Evolutionary conservation across 352 stramenopile genomes (phyloP).

Genomic region (Phytophthora ohioensis): DNA sequence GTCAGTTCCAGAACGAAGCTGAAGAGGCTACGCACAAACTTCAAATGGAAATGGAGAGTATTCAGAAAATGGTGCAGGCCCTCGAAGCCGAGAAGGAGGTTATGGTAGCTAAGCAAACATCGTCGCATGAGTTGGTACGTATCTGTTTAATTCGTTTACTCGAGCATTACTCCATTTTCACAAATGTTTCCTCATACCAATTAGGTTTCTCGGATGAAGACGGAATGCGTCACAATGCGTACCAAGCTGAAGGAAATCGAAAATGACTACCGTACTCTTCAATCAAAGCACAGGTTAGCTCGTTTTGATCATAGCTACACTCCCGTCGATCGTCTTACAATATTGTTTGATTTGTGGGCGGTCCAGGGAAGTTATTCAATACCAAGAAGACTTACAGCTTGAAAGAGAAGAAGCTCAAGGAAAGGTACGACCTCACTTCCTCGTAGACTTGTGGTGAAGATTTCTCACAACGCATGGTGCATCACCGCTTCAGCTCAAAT

Average conservation of each 20-base stretch:
- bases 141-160: not conserved
- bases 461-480: not conserved
- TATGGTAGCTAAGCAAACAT: slow-evolving; percentile 51
- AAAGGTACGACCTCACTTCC: slow-evolving; percentile 47
- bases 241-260: slow-evolving; percentile 84
- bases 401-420: slow-evolving; percentile 71
- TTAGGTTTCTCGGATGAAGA: slow-evolving; percentile 73
- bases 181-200: not conserved
- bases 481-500: slow-evolving; percentile 56
- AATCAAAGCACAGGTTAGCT: slow-evolving; percentile 71
- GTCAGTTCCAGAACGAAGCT: slow-evolving; percentile 40
- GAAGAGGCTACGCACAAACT: slow-evolving; percentile 65
- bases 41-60: slow-evolving; percentile 58
- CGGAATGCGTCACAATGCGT: slow-evolving; percentile 68
- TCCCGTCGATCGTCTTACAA: no score
- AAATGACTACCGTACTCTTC: slow-evolving; percentile 77
- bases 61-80: slow-evolving; percentile 52
- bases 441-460: no score
- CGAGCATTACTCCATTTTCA: not conserved
- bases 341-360: not conserved
- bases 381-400: slow-evolving; percentile 74
- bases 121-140: slow-evolving; percentile 69
- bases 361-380: slow-evolving; percentile 63
- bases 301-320: not conserved
- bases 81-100: slow-evolving; percentile 69